Conservation (phyloP, 768 basidiomycete genomes). For the Termitomyces sp. region DNA sequence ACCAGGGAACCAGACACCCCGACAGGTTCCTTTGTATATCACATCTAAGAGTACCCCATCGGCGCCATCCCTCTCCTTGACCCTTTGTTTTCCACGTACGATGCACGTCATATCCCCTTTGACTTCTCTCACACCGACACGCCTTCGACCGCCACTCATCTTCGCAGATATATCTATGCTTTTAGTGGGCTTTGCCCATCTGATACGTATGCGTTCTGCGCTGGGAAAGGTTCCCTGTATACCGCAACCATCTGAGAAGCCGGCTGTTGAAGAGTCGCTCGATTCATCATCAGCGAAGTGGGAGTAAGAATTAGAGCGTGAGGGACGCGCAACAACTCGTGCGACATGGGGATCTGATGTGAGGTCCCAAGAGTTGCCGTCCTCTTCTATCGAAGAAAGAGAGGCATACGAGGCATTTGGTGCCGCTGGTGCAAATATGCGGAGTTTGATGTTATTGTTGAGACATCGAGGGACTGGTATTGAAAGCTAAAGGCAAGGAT, state of each 20-base stretch:
- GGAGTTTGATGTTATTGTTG: conserved; percentile 68
- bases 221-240: conserved; percentile 79
- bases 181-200: conserved; percentile 70
- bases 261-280: conserved; percentile 58
- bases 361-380: conserved; percentile 65
- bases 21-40: conserved; percentile 69
- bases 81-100: conserved; percentile 46
- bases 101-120: conserved; percentile 63
- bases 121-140: conserved; percentile 66
- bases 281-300: conserved; percentile 82
- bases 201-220: conserved; percentile 66
- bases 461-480: conserved; percentile 77
- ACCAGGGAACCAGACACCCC: conserved; percentile 77
- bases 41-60: conserved; percentile 61
- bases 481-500: conserved; percentile 44
- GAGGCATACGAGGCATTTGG: conserved; percentile 63
- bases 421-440: conserved; percentile 61
- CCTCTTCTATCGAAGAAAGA: conserved; percentile 71
- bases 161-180: conserved; percentile 37
- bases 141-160: conserved; percentile 48
- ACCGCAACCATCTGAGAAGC: conserved; percentile 55
- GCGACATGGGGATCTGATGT: conserved; percentile 75
- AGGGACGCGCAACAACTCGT: conserved; percentile 40
- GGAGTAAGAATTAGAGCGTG: conserved; percentile 56
- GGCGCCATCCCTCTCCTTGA: conserved; percentile 27